Percentiles rank a stretch among this genome's conserved stretches.
phyloP scores from a whole-genome alignment of 805 yeast species.

The Candida insectorum region DNA sequence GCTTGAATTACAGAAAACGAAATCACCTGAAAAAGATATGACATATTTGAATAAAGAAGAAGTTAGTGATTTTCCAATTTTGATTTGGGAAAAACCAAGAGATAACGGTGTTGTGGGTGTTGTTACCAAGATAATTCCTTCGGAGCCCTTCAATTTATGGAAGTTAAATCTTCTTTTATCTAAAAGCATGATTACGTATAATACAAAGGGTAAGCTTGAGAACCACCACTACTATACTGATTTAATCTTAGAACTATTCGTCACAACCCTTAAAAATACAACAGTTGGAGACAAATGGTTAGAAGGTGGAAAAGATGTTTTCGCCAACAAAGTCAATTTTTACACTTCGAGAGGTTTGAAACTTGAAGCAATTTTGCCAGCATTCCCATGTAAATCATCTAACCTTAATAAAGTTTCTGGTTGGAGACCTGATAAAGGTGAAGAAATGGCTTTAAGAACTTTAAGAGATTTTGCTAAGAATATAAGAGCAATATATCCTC shows the following conservation, averaged over 20 bases:
- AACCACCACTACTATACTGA: constrained; percentile 10
- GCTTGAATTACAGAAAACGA: not conserved
- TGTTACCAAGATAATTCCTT: constrained; percentile 22
- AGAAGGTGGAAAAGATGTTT: constrained; percentile 40
- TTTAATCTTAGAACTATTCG: constrained; percentile 40
- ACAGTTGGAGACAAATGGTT: constrained; percentile 49
- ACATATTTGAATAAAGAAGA: not conserved
- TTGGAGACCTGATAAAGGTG: constrained; percentile 52
- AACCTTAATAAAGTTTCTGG: constrained; percentile 51
- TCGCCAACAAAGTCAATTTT: constrained; percentile 40
- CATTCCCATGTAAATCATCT: constrained; percentile 65
- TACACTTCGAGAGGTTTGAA: constrained; percentile 47
- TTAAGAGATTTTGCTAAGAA: constrained; percentile 27
- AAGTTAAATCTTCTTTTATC: constrained; percentile 24
- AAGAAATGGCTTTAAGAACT: constrained; percentile 30
- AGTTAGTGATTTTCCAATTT: constrained; percentile 2
- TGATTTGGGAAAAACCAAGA: constrained; percentile 19
- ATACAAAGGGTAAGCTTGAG: constrained; percentile 2
- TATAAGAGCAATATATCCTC: constrained; percentile 42
- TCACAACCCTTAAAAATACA: constrained; percentile 44
- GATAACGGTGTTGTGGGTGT: constrained; percentile 22
- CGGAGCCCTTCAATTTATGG: constrained; percentile 29
- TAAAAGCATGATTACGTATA: constrained; percentile 17
- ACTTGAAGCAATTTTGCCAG: constrained; percentile 58
- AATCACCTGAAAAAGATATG: not conserved